Evolutionary conservation across 192 early-diverging fungal species (phyloP).

Genomic region (Chytriomyces hyalinus): DNA sequence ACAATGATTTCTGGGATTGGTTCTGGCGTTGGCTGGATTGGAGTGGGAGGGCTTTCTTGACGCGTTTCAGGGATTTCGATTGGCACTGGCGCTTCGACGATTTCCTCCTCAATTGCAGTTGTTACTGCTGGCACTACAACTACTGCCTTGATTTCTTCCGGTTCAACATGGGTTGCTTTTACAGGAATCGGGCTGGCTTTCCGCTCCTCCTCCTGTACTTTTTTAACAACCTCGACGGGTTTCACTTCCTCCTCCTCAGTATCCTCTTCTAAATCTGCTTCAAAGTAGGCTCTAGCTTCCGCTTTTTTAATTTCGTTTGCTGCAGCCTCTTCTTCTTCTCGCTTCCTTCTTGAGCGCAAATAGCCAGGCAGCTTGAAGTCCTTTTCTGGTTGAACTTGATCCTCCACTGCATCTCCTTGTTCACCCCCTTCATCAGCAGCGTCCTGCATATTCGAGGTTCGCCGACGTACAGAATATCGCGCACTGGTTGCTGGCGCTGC

Average conservation of each 20-base stretch:
- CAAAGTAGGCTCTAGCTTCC: neutral
- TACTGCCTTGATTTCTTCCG: neutral
- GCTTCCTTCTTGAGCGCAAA: slow-evolving; percentile 20
- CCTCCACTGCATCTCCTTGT: neutral
- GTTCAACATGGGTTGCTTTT: neutral
- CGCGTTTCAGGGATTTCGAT: too few species aligned
- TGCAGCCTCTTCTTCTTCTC: too few species aligned
- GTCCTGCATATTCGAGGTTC: neutral
- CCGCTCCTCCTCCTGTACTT: neutral
- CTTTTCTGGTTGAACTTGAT: neutral
- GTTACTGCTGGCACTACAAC: neutral
- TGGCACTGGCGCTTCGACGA: too few species aligned
- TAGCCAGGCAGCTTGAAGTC: slow-evolving; percentile 12
- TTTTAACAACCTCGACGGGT: neutral
- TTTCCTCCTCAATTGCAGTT: too few species aligned
- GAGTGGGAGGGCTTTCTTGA: too few species aligned
- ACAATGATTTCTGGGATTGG: too few species aligned
- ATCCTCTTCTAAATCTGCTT: slow-evolving; percentile 1
- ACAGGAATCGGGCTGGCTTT: neutral
- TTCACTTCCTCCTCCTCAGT: neutral
- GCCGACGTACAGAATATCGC: neutral
- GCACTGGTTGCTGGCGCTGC: neutral
- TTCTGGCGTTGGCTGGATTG: too few species aligned
- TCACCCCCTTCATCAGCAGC: neutral
- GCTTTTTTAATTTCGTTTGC: neutral